Percentiles rank a stretch among this genome's conserved stretches.
Evolutionary conservation across 139 green algal genomes (phyloP).

Genomic region (Gonium pectorale): DNA sequence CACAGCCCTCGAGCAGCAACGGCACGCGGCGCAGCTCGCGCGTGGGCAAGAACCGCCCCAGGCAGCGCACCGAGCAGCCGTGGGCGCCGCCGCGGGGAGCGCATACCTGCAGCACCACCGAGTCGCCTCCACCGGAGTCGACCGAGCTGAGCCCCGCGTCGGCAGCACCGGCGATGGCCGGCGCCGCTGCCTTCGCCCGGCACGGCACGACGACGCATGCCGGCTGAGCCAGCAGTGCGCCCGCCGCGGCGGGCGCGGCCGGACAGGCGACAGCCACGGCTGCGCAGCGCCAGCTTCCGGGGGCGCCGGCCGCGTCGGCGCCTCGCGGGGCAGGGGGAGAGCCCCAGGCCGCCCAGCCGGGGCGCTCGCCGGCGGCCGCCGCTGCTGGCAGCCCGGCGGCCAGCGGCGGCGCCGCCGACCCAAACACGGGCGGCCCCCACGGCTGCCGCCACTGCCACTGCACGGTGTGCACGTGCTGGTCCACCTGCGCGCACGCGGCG

Average conservation of each 20-base stretch:
- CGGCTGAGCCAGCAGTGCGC: too few relatives aligned
- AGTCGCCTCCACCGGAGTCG: neutral
- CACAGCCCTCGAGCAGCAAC: neutral
- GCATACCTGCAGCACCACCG: neutral
- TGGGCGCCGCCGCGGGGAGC: neutral
- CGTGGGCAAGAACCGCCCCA: conserved; percentile 18
- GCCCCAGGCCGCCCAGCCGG: too few relatives aligned
- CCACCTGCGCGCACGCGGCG: too few relatives aligned
- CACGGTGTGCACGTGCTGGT: neutral
- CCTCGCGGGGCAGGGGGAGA: too few relatives aligned
- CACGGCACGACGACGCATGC: neutral
- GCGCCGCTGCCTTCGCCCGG: neutral
- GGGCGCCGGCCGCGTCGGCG: too few relatives aligned
- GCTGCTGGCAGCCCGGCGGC: neutral
- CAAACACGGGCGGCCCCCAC: neutral
- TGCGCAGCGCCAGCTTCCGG: neutral
- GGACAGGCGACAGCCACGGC: neutral
- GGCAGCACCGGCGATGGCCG: too few relatives aligned
- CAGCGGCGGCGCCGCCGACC: neutral
- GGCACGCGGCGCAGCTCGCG: neutral
- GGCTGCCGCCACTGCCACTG: conserved; percentile 1
- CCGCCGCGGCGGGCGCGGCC: too few relatives aligned
- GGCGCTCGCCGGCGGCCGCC: too few relatives aligned
- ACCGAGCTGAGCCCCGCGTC: neutral
- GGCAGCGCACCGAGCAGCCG: neutral